Conservation (phyloP, 2,329 filamentous ascomycete genomes). For the Spiromastix sp. region DNA sequence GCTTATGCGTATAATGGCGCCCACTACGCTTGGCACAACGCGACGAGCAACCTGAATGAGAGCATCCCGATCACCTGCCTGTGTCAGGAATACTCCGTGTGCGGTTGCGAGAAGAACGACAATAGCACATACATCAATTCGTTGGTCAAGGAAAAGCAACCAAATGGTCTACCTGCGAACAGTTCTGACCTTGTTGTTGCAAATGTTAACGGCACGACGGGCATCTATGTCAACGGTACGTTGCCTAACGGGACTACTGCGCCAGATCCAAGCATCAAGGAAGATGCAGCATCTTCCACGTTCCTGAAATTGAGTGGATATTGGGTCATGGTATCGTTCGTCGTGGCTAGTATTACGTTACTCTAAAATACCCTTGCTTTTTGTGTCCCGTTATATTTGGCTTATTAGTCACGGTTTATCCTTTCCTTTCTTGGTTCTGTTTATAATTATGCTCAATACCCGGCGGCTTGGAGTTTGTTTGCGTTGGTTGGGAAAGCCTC, state of each 20-base stretch:
- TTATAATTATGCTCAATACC: no score
- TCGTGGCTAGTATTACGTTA: slow-evolving; percentile 25
- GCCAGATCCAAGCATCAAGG: slow-evolving; percentile 18
- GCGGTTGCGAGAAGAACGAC: slow-evolving; percentile 46
- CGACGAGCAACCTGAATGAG: slow-evolving; percentile 37
- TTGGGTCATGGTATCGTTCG: slow-evolving; percentile 31
- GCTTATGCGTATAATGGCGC: slow-evolving; percentile 46
- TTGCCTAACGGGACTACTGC: slow-evolving; percentile 35
- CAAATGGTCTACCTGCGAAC: slow-evolving; percentile 23
- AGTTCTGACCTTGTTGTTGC: slow-evolving; percentile 27
- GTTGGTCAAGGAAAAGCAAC: slow-evolving; percentile 31
- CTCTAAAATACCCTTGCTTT: slow-evolving; percentile 16
- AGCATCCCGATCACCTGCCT: slow-evolving; percentile 45
- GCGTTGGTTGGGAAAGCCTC: no score
- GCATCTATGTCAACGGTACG: slow-evolving; percentile 39
- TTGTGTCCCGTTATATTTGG: slow-evolving; percentile 4
- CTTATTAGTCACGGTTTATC: slow-evolving; percentile 2
- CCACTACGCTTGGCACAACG: slow-evolving; percentile 38
- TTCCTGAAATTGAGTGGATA: slow-evolving; percentile 27
- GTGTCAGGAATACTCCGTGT: slow-evolving; percentile 44
- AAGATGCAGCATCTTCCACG: slow-evolving; percentile 12
- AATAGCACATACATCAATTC: slow-evolving; percentile 34
- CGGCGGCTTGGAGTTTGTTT: no score
- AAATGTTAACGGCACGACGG: slow-evolving; percentile 33
- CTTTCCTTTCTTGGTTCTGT: background rate